Percentiles rank a stretch among this genome's conserved stretches.
Evolutionary conservation across 1,284 basidiomycete genomes (phyloP).

Genomic region (Fomitopsis palustris): DNA sequence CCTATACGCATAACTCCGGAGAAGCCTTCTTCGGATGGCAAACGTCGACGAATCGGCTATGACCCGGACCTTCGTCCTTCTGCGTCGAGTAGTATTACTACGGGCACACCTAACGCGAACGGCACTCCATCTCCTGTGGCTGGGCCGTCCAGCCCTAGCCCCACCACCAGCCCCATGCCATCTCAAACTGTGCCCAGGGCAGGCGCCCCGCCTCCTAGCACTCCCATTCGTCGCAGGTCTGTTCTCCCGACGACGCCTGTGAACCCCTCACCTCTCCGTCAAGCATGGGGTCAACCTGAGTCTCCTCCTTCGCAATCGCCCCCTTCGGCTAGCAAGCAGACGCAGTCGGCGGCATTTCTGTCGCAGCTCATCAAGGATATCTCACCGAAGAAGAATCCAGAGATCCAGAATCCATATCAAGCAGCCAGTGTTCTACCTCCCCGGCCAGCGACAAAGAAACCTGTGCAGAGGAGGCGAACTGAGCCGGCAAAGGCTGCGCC

Average conservation of each 20-base stretch:
- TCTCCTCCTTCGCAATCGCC: constrained; percentile 37
- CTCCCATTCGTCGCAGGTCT: constrained; percentile 37
- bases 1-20: constrained; percentile 38
- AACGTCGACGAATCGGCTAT: constrained; percentile 56
- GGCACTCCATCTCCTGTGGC: constrained; percentile 14
- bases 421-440: constrained; percentile 54
- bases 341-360: constrained; percentile 62
- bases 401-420: constrained; percentile 71
- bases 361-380: constrained; percentile 64
- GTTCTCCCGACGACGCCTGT: constrained; percentile 48
- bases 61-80: constrained; percentile 32
- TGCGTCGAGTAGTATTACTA: constrained; percentile 26
- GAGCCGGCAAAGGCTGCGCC: constrained; percentile 24
- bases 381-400: constrained; percentile 57
- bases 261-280: constrained; percentile 64
- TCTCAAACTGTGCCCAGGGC: background rate
- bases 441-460: constrained; percentile 36
- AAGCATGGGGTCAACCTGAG: constrained; percentile 52
- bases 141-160: constrained; percentile 13
- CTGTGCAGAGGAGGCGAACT: constrained; percentile 23
- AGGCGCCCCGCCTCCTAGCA: background rate
- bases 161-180: constrained; percentile 4
- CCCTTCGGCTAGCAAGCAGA: constrained; percentile 42
- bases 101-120: constrained; percentile 6
- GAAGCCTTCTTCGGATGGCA: constrained; percentile 45